Base-by-base conservation (phyloP, 768 basidiomycete species). In the Boletus vinaceobasis region DNA sequence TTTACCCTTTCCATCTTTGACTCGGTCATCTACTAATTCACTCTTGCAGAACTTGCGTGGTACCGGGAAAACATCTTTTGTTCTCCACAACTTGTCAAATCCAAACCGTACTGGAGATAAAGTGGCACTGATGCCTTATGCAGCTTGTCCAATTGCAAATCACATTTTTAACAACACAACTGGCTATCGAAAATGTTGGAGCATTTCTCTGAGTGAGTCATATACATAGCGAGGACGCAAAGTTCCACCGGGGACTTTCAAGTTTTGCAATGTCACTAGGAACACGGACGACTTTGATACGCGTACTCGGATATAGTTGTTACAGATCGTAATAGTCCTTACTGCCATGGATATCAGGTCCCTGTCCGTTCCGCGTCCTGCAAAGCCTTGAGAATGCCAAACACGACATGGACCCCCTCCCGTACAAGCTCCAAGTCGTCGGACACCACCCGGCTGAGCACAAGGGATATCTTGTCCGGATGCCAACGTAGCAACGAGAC, bases 401-500 rank as follows among this genome's bases (percentile, higher is more conserved):
- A 75, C 7, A 85, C 77, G 19, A 69, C 50, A 55, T 75, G 73
- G 8, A 84, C 72, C 1, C 81, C 84, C 46, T 75, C 73, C 26
- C 64, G 70, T 9, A 84, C 79, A 6, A 62, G 67, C 19, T 77
- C 74, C 56, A 68, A 52, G 53, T 84, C 80, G n/a, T 75, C 73
- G 2, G 73, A 71, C 1, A 68, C 66, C 8, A 82, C 76, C 35
- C 75, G 73, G 15, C 65, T 57, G n/a, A 83, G 60, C 15, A 84
- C 55, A 2, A 58, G 52, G 4, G 77, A 74, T 59, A 81, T 71
- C 71, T 86, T 87, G 65, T 87, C 85, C 1, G 86, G 85, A 63
- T 86, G 86, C 80, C 84, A 88, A 9, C 84, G 76, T 52, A 89
- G 68, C 42, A 90, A 67, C 1, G 84, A 82, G 45, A 75, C 76